phyloP scores from a whole-genome alignment of 306 rosid genomes.

The Boehmeria nivea region DNA sequence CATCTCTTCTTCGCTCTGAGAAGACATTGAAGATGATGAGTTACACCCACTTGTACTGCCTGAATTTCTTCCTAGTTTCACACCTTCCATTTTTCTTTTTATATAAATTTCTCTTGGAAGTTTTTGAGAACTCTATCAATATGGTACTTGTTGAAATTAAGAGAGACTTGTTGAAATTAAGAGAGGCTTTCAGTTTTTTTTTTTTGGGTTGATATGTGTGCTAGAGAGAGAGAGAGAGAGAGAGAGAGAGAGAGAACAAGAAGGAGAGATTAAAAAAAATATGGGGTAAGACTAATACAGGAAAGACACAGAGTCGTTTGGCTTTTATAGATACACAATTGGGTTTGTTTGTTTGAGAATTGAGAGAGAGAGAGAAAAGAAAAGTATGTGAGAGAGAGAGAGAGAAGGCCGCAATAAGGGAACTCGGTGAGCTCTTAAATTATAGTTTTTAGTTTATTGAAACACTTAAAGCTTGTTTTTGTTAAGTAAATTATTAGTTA shows the following conservation, averaged over 20 bases:
- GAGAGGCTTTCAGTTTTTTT: neutral
- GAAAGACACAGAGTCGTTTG: conserved; percentile 36
- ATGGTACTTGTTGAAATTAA: too few relatives aligned
- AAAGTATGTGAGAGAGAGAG: conserved; percentile 15
- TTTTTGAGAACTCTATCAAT: too few relatives aligned
- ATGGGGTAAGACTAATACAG: conserved; percentile 25
- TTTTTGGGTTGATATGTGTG: too few relatives aligned
- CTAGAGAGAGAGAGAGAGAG: conserved; percentile 4
- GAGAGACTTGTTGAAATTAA: too few relatives aligned
- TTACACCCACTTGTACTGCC: neutral
- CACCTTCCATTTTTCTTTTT: neutral
- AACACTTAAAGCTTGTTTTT: conserved; percentile 24
- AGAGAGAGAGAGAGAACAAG: conserved; percentile 14
- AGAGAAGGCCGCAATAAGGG: conserved; percentile 33
- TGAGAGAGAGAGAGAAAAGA: conserved; percentile 4
- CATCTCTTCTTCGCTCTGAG: conserved; percentile 21
- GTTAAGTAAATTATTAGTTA: conserved; percentile 26
- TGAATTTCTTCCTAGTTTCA: too few relatives aligned
- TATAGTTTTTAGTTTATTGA: neutral
- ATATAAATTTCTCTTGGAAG: neutral
- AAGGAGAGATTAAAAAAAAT: conserved; percentile 12
- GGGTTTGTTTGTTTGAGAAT: too few relatives aligned
- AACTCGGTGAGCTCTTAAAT: conserved; percentile 15
- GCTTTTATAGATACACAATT: conserved; percentile 58
- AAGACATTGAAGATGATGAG: conserved; percentile 10